Base-by-base conservation (phyloP, 176 grass and related monocot species). In the Phragmites australis region DNA sequence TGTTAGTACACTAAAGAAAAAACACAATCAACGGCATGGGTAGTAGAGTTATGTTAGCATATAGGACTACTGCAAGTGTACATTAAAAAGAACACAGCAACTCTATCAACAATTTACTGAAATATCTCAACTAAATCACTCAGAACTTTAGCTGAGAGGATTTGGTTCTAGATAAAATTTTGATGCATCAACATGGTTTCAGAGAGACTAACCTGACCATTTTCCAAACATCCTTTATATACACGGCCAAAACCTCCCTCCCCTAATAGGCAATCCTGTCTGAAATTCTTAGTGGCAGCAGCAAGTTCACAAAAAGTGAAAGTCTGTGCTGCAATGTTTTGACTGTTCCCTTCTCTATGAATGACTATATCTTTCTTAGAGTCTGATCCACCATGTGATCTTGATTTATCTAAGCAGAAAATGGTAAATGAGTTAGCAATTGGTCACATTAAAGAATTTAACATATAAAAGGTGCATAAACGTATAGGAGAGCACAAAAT, bases 281-380 rank as follows among this genome's bases (percentile, higher is more conserved):
- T 82, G 80, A 97, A 97, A 71, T 97, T 97, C 82, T 93, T 93
- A 2, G 93, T 97, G 51, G 86, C 93, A 57, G 83, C 83, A 51
- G 93, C 93, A 79, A 97, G 90, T 69, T 97, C 93, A 75, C 90
- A 86, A 51, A 97, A 97, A 79, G 93, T 97, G 72, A 97, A 97
- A 48, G 88, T 97, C 27, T 97, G 93, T 31, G 93, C 93, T 23
- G 93, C 93, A 65, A 97, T 97, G 81, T 97, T 89, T 78, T 89
- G 84, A 42, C 51, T 89, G 61, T 61, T 97, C 49, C 88, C 93
- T 29, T 97, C 93, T 69, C 89, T 87, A 53, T 75, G 88, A 55
- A 97, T 79, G 22, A 81, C 34, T 45, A 79, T 32, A 14, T 91
- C 90, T 86, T 90, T 96, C 83, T 70, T 97, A 21, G 72, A 84